Conservation (phyloP, 176 grass and related monocot genomes). For the Carex myosuroides region DNA sequence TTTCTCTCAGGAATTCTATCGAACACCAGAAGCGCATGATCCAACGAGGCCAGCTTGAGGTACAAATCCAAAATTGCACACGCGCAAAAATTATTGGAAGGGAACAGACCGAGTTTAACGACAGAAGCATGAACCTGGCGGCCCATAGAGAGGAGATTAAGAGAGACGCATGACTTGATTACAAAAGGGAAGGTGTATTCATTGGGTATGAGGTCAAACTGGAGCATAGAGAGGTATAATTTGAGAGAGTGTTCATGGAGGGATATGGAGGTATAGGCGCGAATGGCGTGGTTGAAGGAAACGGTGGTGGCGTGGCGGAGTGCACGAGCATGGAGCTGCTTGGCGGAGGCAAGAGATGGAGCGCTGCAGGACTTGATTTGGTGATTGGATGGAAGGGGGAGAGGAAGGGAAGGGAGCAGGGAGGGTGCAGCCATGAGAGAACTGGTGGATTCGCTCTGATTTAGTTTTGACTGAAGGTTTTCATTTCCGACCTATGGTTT, state of each 20-base stretch:
- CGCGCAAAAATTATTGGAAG: conserved; percentile 25
- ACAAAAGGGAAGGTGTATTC: conserved; percentile 30
- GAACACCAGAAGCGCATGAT: conserved; percentile 27
- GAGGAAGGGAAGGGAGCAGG: no score
- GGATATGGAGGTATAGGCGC: conserved; percentile 16
- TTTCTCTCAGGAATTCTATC: conserved; percentile 33
- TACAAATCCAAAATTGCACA: conserved; percentile 37
- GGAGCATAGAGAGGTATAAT: conserved; percentile 30
- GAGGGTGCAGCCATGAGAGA: background rate
- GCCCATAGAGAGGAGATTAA: conserved; percentile 25
- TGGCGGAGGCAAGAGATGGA: background rate
- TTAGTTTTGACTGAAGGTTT: background rate
- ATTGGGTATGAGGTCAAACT: background rate
- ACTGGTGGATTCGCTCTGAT: background rate
- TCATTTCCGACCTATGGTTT: background rate
- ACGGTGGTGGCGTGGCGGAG: conserved; percentile 4
- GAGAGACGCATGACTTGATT: conserved; percentile 27
- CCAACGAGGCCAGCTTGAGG: conserved; percentile 13
- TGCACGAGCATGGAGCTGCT: conserved; percentile 10
- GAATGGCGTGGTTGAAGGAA: conserved; percentile 1
- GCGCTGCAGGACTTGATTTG: background rate
- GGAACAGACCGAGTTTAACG: conserved; percentile 27
- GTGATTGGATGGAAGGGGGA: background rate
- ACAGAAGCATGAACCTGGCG: conserved; percentile 38
- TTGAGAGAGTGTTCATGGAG: conserved; percentile 18